Evolutionary conservation across 495 filamentous ascomycete genomes (phyloP).

Genomic region (Ascodesmis nigricans): DNA sequence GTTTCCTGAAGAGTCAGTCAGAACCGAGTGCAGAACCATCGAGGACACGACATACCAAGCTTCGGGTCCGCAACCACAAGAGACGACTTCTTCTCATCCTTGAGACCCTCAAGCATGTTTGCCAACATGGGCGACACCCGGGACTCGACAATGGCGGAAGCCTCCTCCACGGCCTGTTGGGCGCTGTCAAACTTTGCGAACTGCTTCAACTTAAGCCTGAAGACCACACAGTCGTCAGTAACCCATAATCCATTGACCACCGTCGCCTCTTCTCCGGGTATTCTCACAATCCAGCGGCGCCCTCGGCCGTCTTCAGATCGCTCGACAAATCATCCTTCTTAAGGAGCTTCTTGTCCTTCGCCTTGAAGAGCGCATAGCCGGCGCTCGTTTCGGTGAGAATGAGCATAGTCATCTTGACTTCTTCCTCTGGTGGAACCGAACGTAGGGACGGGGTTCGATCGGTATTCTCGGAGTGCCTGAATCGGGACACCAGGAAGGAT

Average conservation of each 20-base stretch:
- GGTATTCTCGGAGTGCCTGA: slow-evolving; percentile 5
- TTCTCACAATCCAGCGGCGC: slow-evolving; percentile 65
- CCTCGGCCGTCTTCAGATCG: slow-evolving; percentile 60
- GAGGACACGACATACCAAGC: slow-evolving; percentile 36
- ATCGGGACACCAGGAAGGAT: too few species aligned
- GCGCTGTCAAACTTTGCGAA: slow-evolving; percentile 95
- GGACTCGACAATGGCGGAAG: slow-evolving; percentile 65
- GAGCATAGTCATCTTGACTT: slow-evolving; percentile 43
- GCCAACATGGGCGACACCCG: slow-evolving; percentile 88
- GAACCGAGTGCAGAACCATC: not conserved
- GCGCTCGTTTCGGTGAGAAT: slow-evolving; percentile 83
- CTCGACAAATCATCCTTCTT: slow-evolving; percentile 56
- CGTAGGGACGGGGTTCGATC: slow-evolving; percentile 10
- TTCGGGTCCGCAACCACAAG: slow-evolving; percentile 89
- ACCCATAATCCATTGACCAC: not conserved
- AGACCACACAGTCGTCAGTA: slow-evolving; percentile 1
- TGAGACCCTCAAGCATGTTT: slow-evolving; percentile 63
- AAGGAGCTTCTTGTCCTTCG: slow-evolving; percentile 90
- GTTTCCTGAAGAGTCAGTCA: slow-evolving; percentile 29
- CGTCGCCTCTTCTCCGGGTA: slow-evolving; percentile 2
- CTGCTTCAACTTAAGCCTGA: slow-evolving; percentile 78
- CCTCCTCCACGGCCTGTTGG: slow-evolving; percentile 66
- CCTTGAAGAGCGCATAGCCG: slow-evolving; percentile 93
- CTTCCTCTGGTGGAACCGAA: slow-evolving; percentile 8
- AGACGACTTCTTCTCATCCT: slow-evolving; percentile 93